Base-by-base conservation (phyloP, 768 basidiomycete species). In the Tylopilus intermedius region DNA sequence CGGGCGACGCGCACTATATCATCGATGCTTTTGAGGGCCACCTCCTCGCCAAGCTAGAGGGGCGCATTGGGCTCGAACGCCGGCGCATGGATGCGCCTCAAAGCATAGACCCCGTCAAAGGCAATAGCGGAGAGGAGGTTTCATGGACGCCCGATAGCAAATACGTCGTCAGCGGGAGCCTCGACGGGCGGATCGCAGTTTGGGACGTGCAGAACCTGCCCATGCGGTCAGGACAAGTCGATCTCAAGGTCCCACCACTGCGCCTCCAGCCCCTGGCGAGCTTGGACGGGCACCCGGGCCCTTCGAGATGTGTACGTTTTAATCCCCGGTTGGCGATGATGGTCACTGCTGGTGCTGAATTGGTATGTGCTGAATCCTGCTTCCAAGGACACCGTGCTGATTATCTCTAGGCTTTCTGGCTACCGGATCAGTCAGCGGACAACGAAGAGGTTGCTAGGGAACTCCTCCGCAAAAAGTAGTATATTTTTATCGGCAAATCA, bases 91-190 rank as follows among this genome's bases (percentile, higher is more conserved):
- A 67, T 35, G 68, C 67, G 38, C 83, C 72, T 46, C 77, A 74
- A 15, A 79, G 71, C 49, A 84, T 90, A 60, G 78, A 85, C 67
- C 82, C 90, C 48, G 65, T 75, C 14, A 84, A 86, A 58, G 94
- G 93, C 2, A 82, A 80, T 51, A 94, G 92, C 54, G 91, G 94
- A 11, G 93, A 97, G 66, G 96, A 98, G 72, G 87, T 94, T 4
- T 80, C 80, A 10, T 98, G 92, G 91, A 94, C 90, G 3, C 90
- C 92, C 0, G 95, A 99, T 67, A 93, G 92, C 69, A 90, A 90
- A 67, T 99, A 80, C 62, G 77, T 98, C 40, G 68, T 96, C 5
- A 79, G 89, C 21, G 96, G 96, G 49, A 86, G 84, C 63, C 76
- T 88, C 29, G 85, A 94, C 64, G 96, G 96, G 42, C 83, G 80